Evolutionary conservation across 192 early-diverging fungal species (phyloP), one percentile per base, ranked within the genome.

Genomic region (Ambispora gerdemannii): DNA sequence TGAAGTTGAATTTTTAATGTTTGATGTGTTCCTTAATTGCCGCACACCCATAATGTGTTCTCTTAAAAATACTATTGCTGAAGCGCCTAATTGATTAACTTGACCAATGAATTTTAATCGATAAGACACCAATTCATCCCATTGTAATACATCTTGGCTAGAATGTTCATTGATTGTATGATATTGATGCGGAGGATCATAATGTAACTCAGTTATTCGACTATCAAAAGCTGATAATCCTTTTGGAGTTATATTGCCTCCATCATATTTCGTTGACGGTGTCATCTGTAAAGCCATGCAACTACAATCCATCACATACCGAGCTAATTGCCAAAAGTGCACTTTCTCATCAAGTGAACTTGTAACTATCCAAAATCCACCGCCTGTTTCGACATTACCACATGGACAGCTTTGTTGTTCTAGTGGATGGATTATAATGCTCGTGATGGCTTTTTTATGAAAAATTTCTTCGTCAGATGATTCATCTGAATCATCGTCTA

Each of bases 331-430:
- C 55, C 58, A 70, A 30, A 70, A 20, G 31, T 32, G 34, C 8
- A 70, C 68, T 58, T 61, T 70, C 50, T 70, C 68, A 49, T 70
- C 68, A 17, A 15, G 15, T 1, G 68, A 70, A 1, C 47, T 34
- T 22, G 68, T 70, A 27, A 59, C 30, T 60, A 70, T 58, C 17
- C 15, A 49, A 47, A 70, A 70, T 8, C 58, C 68, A 20, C 43
- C 56, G 13, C 17, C 1, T 34, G 13, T 17, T 32, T 70, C 68
- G 8, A 36, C 32, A 50, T 60, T 60, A 22, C 68, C 68, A 61
- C 68, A 70, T 30, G 47, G 36, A 33, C 68, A 70, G 20, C 58
- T 70, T 59, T 70, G 19, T 50, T 60, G 31, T 49, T 70, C 25
- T 13, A 70, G 31, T 19, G 43, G 58, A 70, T 70, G 36, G 27